These are phyloP conservation scores for Arthrinium phaeospermum DNA, from an alignment of 2,329 filamentous ascomycete species.

Conservation along the genomic window DNA sequence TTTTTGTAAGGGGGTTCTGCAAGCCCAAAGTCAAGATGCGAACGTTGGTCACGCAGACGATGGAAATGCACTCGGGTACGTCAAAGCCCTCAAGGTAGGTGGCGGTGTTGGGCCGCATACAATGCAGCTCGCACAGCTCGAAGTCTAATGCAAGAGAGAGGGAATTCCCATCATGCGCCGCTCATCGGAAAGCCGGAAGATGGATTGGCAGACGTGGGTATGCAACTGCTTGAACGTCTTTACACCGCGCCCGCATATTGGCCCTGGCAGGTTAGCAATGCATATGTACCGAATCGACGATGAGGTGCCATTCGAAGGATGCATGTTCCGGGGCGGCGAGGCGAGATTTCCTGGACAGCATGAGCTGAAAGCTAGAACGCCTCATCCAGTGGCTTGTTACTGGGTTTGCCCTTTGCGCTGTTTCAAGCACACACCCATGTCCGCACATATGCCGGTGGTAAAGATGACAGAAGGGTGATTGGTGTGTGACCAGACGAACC, in stretches of 20 bases:
- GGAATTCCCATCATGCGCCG: neutral
- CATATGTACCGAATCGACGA: too few relatives aligned
- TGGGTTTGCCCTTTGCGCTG: neutral
- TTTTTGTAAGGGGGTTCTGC: neutral
- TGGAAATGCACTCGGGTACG: neutral
- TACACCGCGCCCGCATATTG: neutral
- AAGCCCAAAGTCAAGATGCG: neutral
- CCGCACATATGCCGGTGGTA: neutral
- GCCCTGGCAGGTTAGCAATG: too few relatives aligned
- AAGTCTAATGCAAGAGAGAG: neutral
- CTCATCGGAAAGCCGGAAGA: neutral
- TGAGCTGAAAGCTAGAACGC: neutral
- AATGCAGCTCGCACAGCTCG: neutral
- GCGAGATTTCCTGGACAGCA: neutral
- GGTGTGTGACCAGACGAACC: neutral
- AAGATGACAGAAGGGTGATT: neutral
- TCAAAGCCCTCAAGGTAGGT: neutral
- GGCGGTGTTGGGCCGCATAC: neutral
- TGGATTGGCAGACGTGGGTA: neutral
- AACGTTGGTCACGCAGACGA: neutral
- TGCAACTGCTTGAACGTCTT: neutral
- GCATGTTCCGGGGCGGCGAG: neutral
- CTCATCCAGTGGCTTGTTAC: neutral
- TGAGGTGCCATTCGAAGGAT: neutral
- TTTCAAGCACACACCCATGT: neutral